A percentile compares a stretch with the other conserved stretches of the same genome.
These are phyloP conservation scores for Cylindrotheca fusiformis DNA, from an alignment of 108 stramenopile genomes.

Conservation along the genomic window DNA sequence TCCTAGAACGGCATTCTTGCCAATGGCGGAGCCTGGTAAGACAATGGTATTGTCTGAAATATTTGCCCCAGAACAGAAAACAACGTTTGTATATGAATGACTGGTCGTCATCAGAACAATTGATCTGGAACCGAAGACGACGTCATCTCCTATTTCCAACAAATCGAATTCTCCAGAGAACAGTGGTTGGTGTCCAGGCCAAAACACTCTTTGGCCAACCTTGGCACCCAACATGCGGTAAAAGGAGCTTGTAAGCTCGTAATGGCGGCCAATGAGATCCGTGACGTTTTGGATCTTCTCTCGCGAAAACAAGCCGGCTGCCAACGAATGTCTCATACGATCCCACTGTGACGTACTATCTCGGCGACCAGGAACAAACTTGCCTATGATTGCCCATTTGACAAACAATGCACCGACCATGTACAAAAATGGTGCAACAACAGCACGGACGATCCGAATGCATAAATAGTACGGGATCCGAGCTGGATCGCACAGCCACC, in stretches of 20 bases:
- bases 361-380: slow-evolving; percentile 48
- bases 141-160: slow-evolving; percentile 66
- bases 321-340: slow-evolving; percentile 39
- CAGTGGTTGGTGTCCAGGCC: slow-evolving; percentile 52
- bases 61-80: slow-evolving; percentile 51
- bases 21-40: slow-evolving; percentile 50
- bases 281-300: slow-evolving; percentile 43
- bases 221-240: slow-evolving; percentile 61
- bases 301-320: slow-evolving; percentile 35
- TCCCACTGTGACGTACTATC: slow-evolving; percentile 43
- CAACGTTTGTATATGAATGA: slow-evolving; percentile 36
- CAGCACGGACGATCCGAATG: slow-evolving; percentile 35
- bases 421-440: slow-evolving; percentile 43
- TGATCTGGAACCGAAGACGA: slow-evolving; percentile 62
- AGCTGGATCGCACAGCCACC: slow-evolving; percentile 51
- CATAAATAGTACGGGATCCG: slow-evolving; percentile 58
- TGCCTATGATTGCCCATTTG: slow-evolving; percentile 54
- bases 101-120: slow-evolving; percentile 34
- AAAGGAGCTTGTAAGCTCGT: slow-evolving; percentile 43
- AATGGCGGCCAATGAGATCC: slow-evolving; percentile 58
- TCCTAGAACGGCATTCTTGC: slow-evolving; percentile 59
- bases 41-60: slow-evolving; percentile 55
- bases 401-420: slow-evolving; percentile 47
- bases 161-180: slow-evolving; percentile 62
- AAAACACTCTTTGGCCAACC: slow-evolving; percentile 62